Conservation (phyloP, 2,329 filamentous ascomycete genomes). For the Pestalotiopsis sp. region DNA sequence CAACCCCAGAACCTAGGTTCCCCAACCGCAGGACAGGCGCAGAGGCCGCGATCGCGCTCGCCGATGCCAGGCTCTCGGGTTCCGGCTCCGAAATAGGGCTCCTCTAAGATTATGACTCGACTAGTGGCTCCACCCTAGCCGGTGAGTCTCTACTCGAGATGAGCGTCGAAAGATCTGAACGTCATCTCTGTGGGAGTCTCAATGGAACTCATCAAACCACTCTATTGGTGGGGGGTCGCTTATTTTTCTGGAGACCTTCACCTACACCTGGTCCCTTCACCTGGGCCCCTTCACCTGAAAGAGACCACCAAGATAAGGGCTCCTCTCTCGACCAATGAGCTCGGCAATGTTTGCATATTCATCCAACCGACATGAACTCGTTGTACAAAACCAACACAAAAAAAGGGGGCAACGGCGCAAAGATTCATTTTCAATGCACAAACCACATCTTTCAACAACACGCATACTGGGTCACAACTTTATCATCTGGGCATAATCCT, state of each 20-base stretch:
- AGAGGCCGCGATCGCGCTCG: slow-evolving; percentile 6
- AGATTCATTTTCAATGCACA: neutral
- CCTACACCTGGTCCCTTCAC: too few relatives aligned
- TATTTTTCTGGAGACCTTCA: neutral
- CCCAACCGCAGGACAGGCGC: neutral
- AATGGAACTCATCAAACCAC: neutral
- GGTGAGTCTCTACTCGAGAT: neutral
- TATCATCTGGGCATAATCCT: neutral
- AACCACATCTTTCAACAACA: neutral
- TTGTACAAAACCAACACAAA: neutral
- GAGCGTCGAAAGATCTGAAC: neutral
- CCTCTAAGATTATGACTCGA: neutral
- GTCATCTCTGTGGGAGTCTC: neutral
- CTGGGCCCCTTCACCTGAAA: too few relatives aligned
- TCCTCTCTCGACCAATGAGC: neutral
- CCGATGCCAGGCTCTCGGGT: slow-evolving; percentile 9
- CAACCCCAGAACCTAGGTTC: neutral
- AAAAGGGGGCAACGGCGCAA: neutral
- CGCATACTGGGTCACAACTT: neutral
- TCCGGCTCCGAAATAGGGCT: slow-evolving; percentile 8
- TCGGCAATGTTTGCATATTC: neutral
- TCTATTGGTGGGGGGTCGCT: neutral
- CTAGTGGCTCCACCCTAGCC: neutral
- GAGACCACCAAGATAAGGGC: neutral
- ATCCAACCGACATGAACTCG: neutral